A percentile compares a stretch with the other conserved stretches of the same genome.
Evolutionary conservation across 2,329 filamentous ascomycete genomes (phyloP).

Genomic region (Paecilomyces dactylethromorphus): DNA sequence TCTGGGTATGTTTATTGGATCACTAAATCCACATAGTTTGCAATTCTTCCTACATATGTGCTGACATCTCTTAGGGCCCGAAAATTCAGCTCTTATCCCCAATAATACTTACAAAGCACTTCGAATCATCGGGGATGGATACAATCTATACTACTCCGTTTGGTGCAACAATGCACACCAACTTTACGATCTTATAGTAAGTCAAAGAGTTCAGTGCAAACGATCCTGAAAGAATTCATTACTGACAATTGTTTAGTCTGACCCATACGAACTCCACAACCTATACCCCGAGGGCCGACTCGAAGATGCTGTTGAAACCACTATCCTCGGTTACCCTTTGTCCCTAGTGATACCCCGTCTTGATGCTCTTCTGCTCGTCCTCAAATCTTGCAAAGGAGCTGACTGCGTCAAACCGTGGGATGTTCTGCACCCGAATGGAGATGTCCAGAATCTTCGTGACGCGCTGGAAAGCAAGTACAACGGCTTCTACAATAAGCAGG

Average conservation of each 20-base stretch:
- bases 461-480: conserved; percentile 25
- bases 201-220: conserved; percentile 1
- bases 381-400: conserved; percentile 32
- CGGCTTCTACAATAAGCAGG: conserved; percentile 24
- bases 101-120: conserved; percentile 37
- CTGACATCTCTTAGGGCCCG: conserved; percentile 9
- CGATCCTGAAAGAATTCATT: neutral
- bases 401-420: conserved; percentile 33
- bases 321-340: conserved; percentile 15
- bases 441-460: conserved; percentile 23
- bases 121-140: conserved; percentile 26
- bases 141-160: conserved; percentile 35
- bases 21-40: neutral
- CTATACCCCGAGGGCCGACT: conserved; percentile 12
- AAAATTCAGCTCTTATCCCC: conserved; percentile 10
- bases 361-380: conserved; percentile 29
- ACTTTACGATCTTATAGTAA: conserved; percentile 31
- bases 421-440: conserved; percentile 24
- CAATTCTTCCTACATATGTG: neutral
- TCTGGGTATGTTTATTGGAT: conserved; percentile 14
- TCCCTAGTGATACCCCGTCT: conserved; percentile 19
- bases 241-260: conserved; percentile 14
- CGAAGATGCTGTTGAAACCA: neutral
- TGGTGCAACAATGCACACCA: conserved; percentile 38
- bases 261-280: conserved; percentile 32